Percentiles rank a stretch among this genome's conserved stretches.
phyloP scores from a whole-genome alignment of 2,329 filamentous ascomycete genomes.

The Raffaelea deltoideospora region DNA sequence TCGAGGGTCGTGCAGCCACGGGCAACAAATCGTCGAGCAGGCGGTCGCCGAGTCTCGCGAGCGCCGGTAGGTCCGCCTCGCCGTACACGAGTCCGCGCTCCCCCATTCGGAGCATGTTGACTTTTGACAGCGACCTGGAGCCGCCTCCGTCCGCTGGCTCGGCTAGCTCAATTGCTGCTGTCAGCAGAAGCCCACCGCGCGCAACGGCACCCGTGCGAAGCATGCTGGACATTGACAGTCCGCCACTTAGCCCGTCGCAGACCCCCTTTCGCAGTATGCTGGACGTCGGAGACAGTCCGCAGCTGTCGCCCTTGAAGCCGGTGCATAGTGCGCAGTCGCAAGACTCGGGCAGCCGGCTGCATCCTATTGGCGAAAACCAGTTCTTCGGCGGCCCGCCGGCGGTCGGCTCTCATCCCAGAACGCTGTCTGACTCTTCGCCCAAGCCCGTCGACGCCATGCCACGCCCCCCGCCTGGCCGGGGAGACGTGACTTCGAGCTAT shows the following conservation, averaged over 20 bases:
- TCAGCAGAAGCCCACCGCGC: conserved; percentile 15
- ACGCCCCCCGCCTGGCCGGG: conserved; percentile 17
- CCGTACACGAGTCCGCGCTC: conserved; percentile 44
- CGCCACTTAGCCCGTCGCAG: conserved; percentile 15
- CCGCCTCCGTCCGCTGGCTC: conserved; percentile 16
- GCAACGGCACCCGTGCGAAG: conserved; percentile 46
- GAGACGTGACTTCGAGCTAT: conserved; percentile 37
- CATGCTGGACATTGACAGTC: conserved; percentile 45
- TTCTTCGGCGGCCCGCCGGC: conserved; percentile 7
- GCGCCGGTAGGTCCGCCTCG: conserved; percentile 31
- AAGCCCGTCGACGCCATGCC: conserved; percentile 30
- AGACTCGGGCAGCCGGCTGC: no score
- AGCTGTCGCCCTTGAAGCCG: conserved; percentile 12
- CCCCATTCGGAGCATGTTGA: conserved; percentile 52
- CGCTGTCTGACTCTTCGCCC: conserved; percentile 37
- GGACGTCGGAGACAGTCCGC: conserved; percentile 23
- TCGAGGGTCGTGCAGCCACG: conserved; percentile 30
- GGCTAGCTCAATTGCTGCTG: conserved; percentile 9
- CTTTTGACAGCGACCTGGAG: neutral
- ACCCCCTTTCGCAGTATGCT: conserved; percentile 37
- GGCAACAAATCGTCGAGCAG: no score
- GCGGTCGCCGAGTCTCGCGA: conserved; percentile 13
- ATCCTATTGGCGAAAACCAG: no score
- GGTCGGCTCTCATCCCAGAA: conserved; percentile 36
- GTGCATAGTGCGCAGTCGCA: conserved; percentile 30